phyloP scores from a whole-genome alignment of 306 rosid species.

The Prosopis cineraria region DNA sequence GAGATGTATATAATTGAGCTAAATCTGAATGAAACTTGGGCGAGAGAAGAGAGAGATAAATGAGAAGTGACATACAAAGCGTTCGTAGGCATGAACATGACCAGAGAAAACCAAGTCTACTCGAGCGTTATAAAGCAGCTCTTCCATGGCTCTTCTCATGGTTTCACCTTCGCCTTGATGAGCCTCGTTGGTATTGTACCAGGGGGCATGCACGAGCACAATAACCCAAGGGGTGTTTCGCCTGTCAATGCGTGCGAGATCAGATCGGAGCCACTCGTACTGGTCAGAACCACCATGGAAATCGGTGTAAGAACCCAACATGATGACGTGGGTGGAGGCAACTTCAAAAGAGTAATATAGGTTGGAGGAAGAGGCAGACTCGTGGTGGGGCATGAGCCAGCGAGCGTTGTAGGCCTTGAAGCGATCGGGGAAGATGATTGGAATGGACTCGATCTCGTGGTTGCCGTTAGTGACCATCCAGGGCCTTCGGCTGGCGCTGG shows the following conservation, averaged over 20 bases:
- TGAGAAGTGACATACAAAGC: constrained; percentile 52
- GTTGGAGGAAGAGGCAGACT: constrained; percentile 69
- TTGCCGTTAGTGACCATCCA: constrained; percentile 87
- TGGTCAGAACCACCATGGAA: constrained; percentile 50
- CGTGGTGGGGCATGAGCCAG: constrained; percentile 66
- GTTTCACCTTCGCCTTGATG: constrained; percentile 89
- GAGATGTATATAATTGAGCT: neutral
- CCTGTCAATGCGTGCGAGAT: constrained; percentile 55
- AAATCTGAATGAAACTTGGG: neutral
- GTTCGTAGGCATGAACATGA: constrained; percentile 87
- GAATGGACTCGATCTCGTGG: constrained; percentile 67
- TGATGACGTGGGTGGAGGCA: constrained; percentile 49
- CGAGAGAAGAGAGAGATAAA: neutral
- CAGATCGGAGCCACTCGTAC: constrained; percentile 58
- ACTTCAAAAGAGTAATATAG: constrained; percentile 70
- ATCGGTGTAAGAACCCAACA: constrained; percentile 71
- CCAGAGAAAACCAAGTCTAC: constrained; percentile 76
- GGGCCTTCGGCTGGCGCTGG: constrained; percentile 69
- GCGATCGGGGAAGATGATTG: constrained; percentile 39
- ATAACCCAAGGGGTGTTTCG: constrained; percentile 63
- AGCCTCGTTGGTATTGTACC: constrained; percentile 76
- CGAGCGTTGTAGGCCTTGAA: constrained; percentile 67
- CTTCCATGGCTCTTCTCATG: constrained; percentile 71
- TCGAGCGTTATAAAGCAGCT: constrained; percentile 49
- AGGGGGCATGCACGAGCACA: constrained; percentile 69